Evolutionary conservation across 345 rosid genomes (phyloP).

Genomic region (Balakata baccata): DNA sequence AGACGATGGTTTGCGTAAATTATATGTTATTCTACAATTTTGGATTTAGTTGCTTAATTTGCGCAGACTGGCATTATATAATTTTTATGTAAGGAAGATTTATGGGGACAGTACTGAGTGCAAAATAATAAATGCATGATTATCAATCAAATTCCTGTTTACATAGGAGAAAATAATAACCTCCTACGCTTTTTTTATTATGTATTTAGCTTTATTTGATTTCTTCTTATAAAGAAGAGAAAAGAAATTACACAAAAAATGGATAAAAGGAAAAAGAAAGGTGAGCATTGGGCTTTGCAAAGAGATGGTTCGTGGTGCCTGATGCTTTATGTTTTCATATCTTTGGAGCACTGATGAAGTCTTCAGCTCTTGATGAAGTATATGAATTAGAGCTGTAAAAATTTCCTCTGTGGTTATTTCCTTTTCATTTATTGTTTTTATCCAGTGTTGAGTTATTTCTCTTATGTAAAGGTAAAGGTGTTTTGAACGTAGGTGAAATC

Average conservation of each 20-base stretch:
- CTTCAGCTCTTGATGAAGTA: not conserved
- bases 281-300: not conserved
- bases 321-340: not conserved
- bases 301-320: not conserved
- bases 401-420: not conserved
- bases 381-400: not conserved
- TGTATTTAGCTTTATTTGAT: not conserved
- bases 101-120: not conserved
- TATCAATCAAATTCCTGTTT: not conserved
- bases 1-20: not conserved
- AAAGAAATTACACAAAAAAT: too few species aligned
- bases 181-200: not conserved
- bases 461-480: not conserved
- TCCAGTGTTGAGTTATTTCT: not conserved
- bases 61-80: not conserved
- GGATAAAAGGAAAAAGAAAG: not conserved
- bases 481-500: conserved; percentile 49
- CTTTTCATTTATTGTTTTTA: not conserved
- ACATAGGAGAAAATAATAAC: not conserved
- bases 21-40: not conserved
- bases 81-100: not conserved
- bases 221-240: not conserved
- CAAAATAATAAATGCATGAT: not conserved
- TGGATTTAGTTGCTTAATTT: not conserved
- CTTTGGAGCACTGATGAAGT: not conserved